A percentile compares a stretch with the other conserved stretches of the same genome.
These are phyloP conservation scores for Cordyceps cateniannulata DNA, from an alignment of 2,329 filamentous ascomycete species.

Conservation along the genomic window DNA sequence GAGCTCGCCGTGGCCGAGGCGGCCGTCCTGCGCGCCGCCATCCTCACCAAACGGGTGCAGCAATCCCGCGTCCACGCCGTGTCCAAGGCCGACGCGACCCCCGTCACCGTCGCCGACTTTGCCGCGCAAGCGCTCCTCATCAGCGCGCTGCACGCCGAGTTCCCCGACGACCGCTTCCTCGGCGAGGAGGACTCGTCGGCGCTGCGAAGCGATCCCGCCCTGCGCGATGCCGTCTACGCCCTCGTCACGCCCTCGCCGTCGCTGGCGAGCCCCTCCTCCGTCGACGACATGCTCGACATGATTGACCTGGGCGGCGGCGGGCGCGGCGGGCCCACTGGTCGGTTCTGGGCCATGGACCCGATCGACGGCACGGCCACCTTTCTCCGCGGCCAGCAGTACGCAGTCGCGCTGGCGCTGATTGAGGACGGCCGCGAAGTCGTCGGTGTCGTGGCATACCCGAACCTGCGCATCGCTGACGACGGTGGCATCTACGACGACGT, in stretches of 20 bases:
- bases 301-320: slow-evolving; percentile 49
- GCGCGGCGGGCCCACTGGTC: slow-evolving; percentile 25
- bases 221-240: slow-evolving; percentile 49
- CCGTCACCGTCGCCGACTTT: slow-evolving; percentile 59
- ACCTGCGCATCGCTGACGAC: slow-evolving; percentile 34
- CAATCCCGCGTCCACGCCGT: slow-evolving; percentile 38
- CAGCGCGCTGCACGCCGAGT: slow-evolving; percentile 44
- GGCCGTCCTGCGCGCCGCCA: slow-evolving; percentile 48
- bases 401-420: slow-evolving; percentile 52
- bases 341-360: slow-evolving; percentile 58
- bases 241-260: slow-evolving; percentile 33
- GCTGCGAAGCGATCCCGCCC: slow-evolving; percentile 39
- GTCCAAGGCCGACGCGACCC: slow-evolving; percentile 51
- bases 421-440: slow-evolving; percentile 50
- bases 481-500: slow-evolving; percentile 30
- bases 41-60: slow-evolving; percentile 46
- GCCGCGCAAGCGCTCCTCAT: slow-evolving; percentile 58
- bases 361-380: slow-evolving; percentile 60
- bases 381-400: slow-evolving; percentile 55
- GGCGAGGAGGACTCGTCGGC: slow-evolving; percentile 54
- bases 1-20: slow-evolving; percentile 31
- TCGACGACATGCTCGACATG: slow-evolving; percentile 52
- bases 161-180: slow-evolving; percentile 51
- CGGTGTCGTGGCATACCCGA: slow-evolving; percentile 56
- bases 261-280: slow-evolving; percentile 35